Evolutionary conservation across 2,329 filamentous ascomycete genomes (phyloP).

Genomic region (Rhinocladiella similis): DNA sequence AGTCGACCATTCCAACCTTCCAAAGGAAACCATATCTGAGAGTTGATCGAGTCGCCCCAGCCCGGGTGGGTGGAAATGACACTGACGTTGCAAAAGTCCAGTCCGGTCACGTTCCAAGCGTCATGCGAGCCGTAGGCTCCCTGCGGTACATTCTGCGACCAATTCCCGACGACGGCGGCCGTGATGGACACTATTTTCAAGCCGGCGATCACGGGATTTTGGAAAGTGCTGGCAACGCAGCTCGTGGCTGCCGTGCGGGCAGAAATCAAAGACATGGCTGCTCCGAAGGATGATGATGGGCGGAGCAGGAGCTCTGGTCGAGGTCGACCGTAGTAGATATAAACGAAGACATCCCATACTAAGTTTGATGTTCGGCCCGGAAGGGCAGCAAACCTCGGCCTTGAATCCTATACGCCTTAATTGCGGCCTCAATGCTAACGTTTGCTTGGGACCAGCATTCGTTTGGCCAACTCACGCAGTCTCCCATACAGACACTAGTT

Average conservation of each 20-base stretch:
- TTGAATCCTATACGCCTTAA: no score
- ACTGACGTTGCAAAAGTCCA: constrained; percentile 28
- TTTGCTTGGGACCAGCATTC: no score
- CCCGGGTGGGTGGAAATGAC: neutral
- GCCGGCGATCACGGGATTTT: neutral
- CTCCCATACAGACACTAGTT: no score
- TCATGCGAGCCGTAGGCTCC: neutral
- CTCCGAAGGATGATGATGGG: no score
- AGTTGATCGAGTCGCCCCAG: constrained; percentile 35
- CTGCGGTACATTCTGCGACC: neutral
- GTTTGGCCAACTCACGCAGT: no score
- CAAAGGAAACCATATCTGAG: constrained; percentile 35
- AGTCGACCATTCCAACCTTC: constrained; percentile 42
- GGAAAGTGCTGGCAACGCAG: neutral
- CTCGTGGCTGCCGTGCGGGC: neutral
- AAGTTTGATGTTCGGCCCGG: no score
- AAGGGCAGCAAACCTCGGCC: no score
- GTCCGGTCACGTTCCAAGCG: neutral
- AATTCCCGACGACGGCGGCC: neutral
- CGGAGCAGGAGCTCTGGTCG: no score
- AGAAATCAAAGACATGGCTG: no score
- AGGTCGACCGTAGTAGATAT: no score
- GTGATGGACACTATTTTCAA: neutral
- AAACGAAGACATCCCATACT: no score
- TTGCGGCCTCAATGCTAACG: no score